Percentiles rank a stretch among this genome's conserved stretches.
Conservation (phyloP, 2,329 filamentous ascomycete species). For the Trematosphaeria pertusa region DNA sequence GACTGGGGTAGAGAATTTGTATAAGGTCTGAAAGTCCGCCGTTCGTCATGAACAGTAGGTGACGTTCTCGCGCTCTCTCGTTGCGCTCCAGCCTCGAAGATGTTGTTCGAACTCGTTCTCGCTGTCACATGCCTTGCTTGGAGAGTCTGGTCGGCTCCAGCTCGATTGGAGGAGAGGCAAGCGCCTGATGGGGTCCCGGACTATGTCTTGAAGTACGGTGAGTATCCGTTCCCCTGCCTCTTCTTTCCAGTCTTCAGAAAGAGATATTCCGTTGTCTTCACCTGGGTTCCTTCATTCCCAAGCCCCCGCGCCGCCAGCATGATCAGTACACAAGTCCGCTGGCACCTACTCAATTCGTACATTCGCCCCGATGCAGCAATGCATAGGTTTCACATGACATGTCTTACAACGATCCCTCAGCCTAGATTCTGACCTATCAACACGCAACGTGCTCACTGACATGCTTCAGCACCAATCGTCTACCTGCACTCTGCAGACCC, state of each 20-base stretch:
- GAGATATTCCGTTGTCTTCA: too few relatives aligned
- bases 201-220: conserved; percentile 50
- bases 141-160: conserved; percentile 23
- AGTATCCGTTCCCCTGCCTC: conserved; percentile 6
- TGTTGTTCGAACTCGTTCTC: too few relatives aligned
- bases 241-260: not conserved
- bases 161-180: conserved; percentile 26
- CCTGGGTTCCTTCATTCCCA: not conserved
- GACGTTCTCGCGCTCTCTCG: too few relatives aligned
- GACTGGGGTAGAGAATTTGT: not conserved
- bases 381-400: too few relatives aligned
- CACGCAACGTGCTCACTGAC: conserved; percentile 15
- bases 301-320: not conserved
- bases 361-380: too few relatives aligned
- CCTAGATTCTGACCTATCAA: conserved; percentile 1
- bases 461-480: conserved; percentile 50
- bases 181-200: conserved; percentile 39
- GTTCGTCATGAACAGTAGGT: too few relatives aligned
- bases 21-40: not conserved
- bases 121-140: conserved; percentile 19
- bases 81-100: too few relatives aligned
- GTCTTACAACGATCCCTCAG: too few relatives aligned
- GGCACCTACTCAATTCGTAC: not conserved
- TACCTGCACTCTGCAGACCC: conserved; percentile 53
- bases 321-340: too few relatives aligned